Percentiles rank a stretch among this genome's conserved stretches.
phyloP scores from a whole-genome alignment of 768 basidiomycete genomes.

The Russula virescens region DNA sequence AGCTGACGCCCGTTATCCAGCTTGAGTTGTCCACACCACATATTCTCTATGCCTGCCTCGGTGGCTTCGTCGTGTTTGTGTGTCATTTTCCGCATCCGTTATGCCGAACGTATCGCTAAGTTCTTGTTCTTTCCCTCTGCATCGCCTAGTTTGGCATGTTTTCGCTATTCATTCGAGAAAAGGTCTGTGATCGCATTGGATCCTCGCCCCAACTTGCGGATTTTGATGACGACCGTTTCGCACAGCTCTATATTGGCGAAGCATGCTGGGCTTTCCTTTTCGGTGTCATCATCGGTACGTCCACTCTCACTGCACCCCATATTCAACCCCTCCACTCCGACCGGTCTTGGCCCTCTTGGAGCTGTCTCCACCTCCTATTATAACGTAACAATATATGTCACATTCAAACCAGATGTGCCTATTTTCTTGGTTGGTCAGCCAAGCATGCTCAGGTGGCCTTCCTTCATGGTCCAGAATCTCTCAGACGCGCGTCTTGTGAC shows the following conservation, averaged over 20 bases:
- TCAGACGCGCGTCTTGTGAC: background rate
- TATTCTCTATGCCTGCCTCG: constrained; percentile 71
- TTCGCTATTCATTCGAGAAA: constrained; percentile 85
- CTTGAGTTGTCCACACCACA: constrained; percentile 67
- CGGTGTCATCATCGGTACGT: constrained; percentile 80
- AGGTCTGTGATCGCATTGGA: constrained; percentile 37
- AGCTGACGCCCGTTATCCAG: constrained; percentile 24
- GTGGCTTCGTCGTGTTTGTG: constrained; percentile 75
- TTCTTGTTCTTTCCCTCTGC: background rate
- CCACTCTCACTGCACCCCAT: constrained; percentile 5
- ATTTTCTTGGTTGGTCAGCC: background rate
- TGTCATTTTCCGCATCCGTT: constrained; percentile 26
- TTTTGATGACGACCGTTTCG: background rate
- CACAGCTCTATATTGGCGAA: constrained; percentile 87
- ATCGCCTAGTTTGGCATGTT: constrained; percentile 83
- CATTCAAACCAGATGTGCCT: background rate
- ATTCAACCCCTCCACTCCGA: background rate
- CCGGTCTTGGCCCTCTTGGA: background rate
- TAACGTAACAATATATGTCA: background rate
- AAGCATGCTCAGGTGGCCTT: background rate
- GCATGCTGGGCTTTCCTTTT: constrained; percentile 94
- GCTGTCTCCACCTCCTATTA: too few relatives aligned
- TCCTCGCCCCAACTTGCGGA: background rate
- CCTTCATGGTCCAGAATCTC: background rate
- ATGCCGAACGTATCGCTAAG: background rate